phyloP scores from a whole-genome alignment of 2,329 filamentous ascomycete species.

The Curvularia sp. region DNA sequence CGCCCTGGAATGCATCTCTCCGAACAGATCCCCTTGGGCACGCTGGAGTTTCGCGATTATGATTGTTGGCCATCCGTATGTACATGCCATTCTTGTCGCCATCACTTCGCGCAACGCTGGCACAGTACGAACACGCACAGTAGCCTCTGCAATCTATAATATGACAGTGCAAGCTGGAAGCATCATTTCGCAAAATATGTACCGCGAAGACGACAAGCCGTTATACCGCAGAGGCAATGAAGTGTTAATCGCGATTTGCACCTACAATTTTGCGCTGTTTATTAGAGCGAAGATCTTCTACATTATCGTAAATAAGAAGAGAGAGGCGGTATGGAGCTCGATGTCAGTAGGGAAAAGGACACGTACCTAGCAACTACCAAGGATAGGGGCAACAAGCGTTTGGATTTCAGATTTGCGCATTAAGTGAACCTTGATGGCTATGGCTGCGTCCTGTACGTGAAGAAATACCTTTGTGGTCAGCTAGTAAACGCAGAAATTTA shows the following conservation, averaged over 20 bases:
- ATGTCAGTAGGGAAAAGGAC: slow-evolving; percentile 20
- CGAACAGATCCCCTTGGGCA: not conserved
- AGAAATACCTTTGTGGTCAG: too few species aligned
- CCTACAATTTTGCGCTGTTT: not conserved
- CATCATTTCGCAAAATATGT: slow-evolving; percentile 58
- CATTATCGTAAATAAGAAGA: not conserved
- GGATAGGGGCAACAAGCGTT: slow-evolving; percentile 40
- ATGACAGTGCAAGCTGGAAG: slow-evolving; percentile 58
- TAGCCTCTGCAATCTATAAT: slow-evolving; percentile 53
- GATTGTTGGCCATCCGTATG: not conserved
- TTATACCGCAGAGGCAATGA: slow-evolving; percentile 55
- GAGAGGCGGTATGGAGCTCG: not conserved
- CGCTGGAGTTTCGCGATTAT: not conserved
- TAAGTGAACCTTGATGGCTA: too few species aligned
- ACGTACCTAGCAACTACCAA: slow-evolving; percentile 37
- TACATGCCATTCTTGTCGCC: not conserved
- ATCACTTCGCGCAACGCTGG: not conserved
- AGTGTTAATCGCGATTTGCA: not conserved
- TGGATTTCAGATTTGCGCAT: slow-evolving; percentile 45
- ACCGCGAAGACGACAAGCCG: slow-evolving; percentile 56
- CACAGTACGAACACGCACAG: slow-evolving; percentile 7
- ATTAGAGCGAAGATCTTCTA: not conserved
- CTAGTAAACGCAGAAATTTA: too few species aligned
- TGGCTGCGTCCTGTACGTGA: too few species aligned
- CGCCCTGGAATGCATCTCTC: not conserved